Evolutionary conservation across 441 rosid species (phyloP), one percentile per base, ranked within the genome.

Genomic region (Gossypium lobatum): DNA sequence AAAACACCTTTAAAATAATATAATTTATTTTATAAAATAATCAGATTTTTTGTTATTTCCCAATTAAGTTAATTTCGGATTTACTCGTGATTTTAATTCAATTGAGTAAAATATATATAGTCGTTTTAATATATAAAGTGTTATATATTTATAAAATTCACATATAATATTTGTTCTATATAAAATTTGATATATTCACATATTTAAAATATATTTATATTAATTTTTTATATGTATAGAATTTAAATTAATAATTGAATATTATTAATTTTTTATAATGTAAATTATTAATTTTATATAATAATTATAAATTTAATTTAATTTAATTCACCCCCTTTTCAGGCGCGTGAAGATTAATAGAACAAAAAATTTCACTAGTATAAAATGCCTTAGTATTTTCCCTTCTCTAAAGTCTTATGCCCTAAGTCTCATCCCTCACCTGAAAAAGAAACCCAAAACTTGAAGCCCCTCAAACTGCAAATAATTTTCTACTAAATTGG

Each of bases 331-430:
- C 31, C 6, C 14, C 25, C 39, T 42, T 57, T 16, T 13, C 4
- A 59, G n/a, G n/a, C 23, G 75, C 67, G 57, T 71, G 66, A 72
- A 46, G n/a, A 23, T 14, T 17, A 60, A 25, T 3, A 60, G 25
- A 46, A 60, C 6, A 5, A 58, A 46, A n/a, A 48, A 2, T 53
- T 31, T 31, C 37, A 18, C 5, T 2, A 16, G 1, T 16, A 31
- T 16, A 26, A 53, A 53, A 10, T 10, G 13, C 0, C 4, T 48
- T 71, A 1, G 3, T 26, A 26, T 28, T 48, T 67, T 23, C 28
- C 0, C 3, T 68, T 54, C 73, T 18, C 31, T 0, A 2, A 52
- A 55, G 2, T 46, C 17, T 16, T 16, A n/a, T 59, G 74, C 55
- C 64, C 66, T 45, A 72, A 31, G 59, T 25, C 58, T 25, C 10